These are phyloP conservation scores for Hondaea fermentalgiana DNA, from an alignment of 108 stramenopile genomes.

Conservation along the genomic window DNA sequence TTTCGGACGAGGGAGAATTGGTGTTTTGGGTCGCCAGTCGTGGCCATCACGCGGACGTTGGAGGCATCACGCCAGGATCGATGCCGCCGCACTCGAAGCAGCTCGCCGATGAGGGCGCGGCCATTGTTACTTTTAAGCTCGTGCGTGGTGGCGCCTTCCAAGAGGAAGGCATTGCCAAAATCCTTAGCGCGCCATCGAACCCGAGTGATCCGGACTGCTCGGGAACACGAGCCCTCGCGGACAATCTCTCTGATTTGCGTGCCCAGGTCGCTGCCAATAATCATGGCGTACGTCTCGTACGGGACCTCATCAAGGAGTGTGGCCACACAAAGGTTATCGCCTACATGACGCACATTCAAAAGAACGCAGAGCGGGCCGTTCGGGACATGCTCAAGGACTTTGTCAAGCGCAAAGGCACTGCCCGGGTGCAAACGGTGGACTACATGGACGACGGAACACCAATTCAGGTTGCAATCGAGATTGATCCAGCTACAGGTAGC, in stretches of 20 bases:
- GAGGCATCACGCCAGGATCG: conserved; percentile 71
- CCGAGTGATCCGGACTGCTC: conserved; percentile 49
- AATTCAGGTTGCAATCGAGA: conserved; percentile 73
- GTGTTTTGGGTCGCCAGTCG: conserved; percentile 90
- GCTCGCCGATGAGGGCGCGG: conserved; percentile 89
- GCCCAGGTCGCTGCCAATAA: conserved; percentile 98
- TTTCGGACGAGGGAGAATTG: conserved; percentile 43
- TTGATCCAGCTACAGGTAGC: conserved; percentile 65
- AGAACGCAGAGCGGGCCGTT: conserved; percentile 84
- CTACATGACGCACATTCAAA: conserved; percentile 95
- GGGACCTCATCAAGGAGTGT: conserved; percentile 71
- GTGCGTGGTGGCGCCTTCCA: conserved; percentile 82
- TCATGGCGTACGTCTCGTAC: conserved; percentile 74
- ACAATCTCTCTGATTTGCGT: conserved; percentile 83
- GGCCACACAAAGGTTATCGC: conserved; percentile 72
- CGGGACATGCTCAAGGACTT: conserved; percentile 72
- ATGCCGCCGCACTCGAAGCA: conserved; percentile 80
- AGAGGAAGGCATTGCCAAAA: conserved; percentile 80
- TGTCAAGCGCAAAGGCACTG: neutral
- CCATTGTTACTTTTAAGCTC: conserved; percentile 92
- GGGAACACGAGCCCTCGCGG: conserved; percentile 82
- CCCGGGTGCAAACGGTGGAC: conserved; percentile 69
- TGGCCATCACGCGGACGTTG: conserved; percentile 94
- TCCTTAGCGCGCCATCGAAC: conserved; percentile 72
- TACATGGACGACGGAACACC: conserved; percentile 95